Evolutionary conservation across 2,329 filamentous ascomycete species (phyloP), one percentile per base, ranked within the genome.

Genomic region (Cladosporium oxysporum): DNA sequence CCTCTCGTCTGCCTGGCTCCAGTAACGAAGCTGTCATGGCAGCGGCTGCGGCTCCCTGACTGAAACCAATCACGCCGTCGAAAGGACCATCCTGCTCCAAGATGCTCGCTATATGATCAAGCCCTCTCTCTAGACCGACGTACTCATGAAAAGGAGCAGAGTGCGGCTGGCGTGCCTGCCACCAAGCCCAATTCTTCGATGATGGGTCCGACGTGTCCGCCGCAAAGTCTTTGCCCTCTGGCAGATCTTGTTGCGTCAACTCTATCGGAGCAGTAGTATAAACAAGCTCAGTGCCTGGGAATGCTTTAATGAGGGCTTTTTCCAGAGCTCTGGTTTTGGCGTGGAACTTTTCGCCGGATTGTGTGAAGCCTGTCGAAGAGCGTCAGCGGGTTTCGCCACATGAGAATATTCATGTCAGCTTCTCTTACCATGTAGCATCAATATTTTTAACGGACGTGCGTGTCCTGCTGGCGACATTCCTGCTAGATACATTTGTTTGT

Each of bases 311-410:
- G 66, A 97, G 85, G 62, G 89, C 83, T 79, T 97, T 97, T 72
- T 93, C 88, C 1, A 97, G 83, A 11, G 92, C 92, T 77, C 92
- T 91, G 57, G 92, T 96, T 82, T 97, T 97, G 77, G 90, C 87
- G 76, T 88, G 90, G 85, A 97, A 97, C 69, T 93, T 83, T 4
- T 89, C 79, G 3, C 93, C 93, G 29, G 91, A 96, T 83, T 97
- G 94, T 8, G 94, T 97, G 85, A 89, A 97, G 78, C 94, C 91
- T 55, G 14, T n/a, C 5, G 14, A 23, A 11, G 31, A 33, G 26
- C 10, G 28, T 55, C 8, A 55, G 28, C n/a, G 16, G 8, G 6
- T n/a, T 28, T 55, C 31, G 52, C 31, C 18, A 47, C 41, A 21
- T 21, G n/a, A 21, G n/a, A 8, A 21, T 21, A 8, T 21, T 18